Base-by-base conservation (phyloP, 331 rosid species). In the Rhamnella rubrinervis region DNA sequence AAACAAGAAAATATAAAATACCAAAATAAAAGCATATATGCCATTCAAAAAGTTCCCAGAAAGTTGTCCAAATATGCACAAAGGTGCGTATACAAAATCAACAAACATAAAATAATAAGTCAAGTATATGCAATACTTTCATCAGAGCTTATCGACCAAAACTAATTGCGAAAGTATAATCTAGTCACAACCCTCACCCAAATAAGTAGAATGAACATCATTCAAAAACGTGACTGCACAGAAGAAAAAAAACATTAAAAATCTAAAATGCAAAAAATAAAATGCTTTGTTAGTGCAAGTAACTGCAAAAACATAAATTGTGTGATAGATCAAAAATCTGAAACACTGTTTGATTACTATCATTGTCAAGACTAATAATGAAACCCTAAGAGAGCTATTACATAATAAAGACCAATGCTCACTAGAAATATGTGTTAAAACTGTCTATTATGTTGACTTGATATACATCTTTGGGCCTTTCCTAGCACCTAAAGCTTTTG, bases 1-100 rank as follows among this genome's bases (percentile, higher is more conserved):
- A 23, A 59, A 72, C 35, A 70, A 21, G 31, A 80, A 70, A 50
- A 62, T 14, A 44, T 5, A 59, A 49, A 71, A 63, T 88, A 93
- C 98, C 98, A 63, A 93, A 90, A 86, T 93, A 90, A 71, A 93
- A 93, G 81, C 97, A 91, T 78, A 91, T 93, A 65, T 93, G 98
- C 98, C 97, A 93, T 23, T 79, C 97, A 82, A 77, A 93, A 93
- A 75, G 95, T 81, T 76, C 97, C 97, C 61, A 95, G 88, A 73
- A 66, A 91, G 74, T 84, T 76, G 80, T 93, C 95, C 92, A 93
- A n/a, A n/a, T n/a, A n/a, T n/a, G n/a, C n/a, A n/a, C n/a, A n/a
- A 77, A 73, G 80, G 77, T 85, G 82, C 79, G 96, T 93, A 73
- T 28, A 37, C 66, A 66, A 37, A 57, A 67, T n/a, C 66, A 6